Conservation (phyloP, 1,284 basidiomycete genomes). For the Cutaneotrichosporon mucoides region DNA sequence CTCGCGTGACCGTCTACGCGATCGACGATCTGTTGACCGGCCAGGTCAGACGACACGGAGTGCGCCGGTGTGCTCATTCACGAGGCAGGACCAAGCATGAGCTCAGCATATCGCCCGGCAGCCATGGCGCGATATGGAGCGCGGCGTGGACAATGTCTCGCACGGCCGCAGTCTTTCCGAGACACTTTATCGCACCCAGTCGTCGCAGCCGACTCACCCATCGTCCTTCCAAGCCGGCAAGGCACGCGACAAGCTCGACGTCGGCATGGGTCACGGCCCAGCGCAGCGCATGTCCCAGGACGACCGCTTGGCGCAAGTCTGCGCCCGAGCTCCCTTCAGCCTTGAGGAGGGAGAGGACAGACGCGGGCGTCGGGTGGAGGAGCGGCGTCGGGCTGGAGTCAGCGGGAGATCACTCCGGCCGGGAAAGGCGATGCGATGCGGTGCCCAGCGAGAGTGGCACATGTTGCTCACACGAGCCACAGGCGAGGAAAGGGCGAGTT, state of each 20-base stretch:
- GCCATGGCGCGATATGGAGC: no score
- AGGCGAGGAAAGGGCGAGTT: no score
- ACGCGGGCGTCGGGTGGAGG: conserved; percentile 3
- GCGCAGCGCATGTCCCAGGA: conserved; percentile 37
- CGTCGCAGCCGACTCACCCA: conserved; percentile 25
- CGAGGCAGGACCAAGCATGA: no score
- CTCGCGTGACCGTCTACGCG: no score
- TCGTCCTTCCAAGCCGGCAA: conserved; percentile 30
- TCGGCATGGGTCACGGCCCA: conserved; percentile 39
- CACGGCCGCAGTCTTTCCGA: neutral
- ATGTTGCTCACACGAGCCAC: no score
- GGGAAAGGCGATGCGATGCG: neutral
- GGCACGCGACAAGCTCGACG: conserved; percentile 35
- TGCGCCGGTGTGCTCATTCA: no score
- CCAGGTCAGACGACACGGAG: no score
- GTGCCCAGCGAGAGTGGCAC: no score
- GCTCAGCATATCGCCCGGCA: no score
- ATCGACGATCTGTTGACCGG: no score
- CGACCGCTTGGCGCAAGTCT: conserved; percentile 14
- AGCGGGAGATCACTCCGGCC: neutral
- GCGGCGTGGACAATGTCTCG: neutral
- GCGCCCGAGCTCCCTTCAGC: neutral
- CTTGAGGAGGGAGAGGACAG: conserved; percentile 1
- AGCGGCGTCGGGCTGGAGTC: conserved; percentile 4
- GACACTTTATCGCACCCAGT: neutral